Percentiles rank a stretch among this genome's conserved stretches.
Evolutionary conservation across 192 early-diverging fungal species (phyloP).

Genomic region (Mortierella hygrophila): DNA sequence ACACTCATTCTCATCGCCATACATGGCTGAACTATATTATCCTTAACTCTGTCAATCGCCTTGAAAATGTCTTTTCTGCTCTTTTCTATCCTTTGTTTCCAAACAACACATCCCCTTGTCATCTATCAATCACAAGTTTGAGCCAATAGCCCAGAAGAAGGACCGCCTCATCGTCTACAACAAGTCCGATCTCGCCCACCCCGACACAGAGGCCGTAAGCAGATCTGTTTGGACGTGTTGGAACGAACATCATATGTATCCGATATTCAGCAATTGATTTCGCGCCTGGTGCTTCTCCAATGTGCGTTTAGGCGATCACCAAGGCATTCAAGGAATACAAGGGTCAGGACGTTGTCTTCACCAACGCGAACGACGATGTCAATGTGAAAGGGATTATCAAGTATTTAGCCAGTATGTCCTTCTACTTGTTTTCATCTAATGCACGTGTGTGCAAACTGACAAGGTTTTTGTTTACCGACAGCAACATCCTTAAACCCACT

Average conservation of each 20-base stretch:
- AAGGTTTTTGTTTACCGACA: background rate
- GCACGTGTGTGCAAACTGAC: background rate
- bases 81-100: background rate
- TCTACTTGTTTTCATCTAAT: background rate
- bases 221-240: background rate
- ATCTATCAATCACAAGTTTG: constrained; percentile 87
- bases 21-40: constrained; percentile 11
- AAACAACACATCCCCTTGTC: constrained; percentile 84
- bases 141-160: constrained; percentile 72
- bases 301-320: constrained; percentile 27
- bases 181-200: constrained; percentile 90
- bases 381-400: constrained; percentile 80
- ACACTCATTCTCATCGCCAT: background rate
- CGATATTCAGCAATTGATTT: background rate
- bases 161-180: constrained; percentile 91
- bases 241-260: background rate
- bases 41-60: constrained; percentile 45
- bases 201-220: constrained; percentile 58
- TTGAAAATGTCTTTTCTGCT: background rate
- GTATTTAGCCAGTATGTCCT: constrained; percentile 63
- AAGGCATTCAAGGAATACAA: constrained; percentile 59
- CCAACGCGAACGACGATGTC: constrained; percentile 66
- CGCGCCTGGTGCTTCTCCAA: background rate
- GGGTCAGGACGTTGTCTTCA: constrained; percentile 73
- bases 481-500: background rate